Evolutionary conservation across 1,284 basidiomycete species (phyloP).

Genomic region (Heterobasidion parviporum): DNA sequence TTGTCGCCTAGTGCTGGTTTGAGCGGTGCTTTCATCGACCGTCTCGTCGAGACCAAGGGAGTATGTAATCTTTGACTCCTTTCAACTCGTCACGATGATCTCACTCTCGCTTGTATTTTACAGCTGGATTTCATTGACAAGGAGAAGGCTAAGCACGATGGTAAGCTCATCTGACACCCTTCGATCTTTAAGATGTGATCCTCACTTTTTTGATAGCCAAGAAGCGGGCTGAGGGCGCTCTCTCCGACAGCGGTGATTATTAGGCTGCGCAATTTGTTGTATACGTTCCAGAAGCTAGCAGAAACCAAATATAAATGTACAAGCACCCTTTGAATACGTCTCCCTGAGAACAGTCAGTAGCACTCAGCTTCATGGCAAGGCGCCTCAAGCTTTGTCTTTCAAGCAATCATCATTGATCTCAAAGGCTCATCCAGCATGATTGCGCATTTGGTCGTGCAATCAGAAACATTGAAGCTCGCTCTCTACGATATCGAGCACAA

Average conservation of each 20-base stretch:
- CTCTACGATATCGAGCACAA: too few relatives aligned
- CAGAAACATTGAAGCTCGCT: too few relatives aligned
- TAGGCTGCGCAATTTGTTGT: background rate
- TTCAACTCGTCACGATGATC: background rate
- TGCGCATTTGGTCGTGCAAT: too few relatives aligned
- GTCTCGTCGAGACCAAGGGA: conserved; percentile 36
- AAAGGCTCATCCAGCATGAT: too few relatives aligned
- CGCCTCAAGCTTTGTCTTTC: too few relatives aligned
- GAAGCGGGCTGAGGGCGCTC: background rate
- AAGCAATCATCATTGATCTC: too few relatives aligned
- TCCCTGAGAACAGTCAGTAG: too few relatives aligned
- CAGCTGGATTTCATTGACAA: conserved; percentile 32
- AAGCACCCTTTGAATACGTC: too few relatives aligned
- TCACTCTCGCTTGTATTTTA: background rate
- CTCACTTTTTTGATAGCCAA: background rate
- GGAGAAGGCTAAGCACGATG: conserved; percentile 36
- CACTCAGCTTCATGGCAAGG: too few relatives aligned
- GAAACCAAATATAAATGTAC: too few relatives aligned
- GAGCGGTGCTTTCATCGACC: conserved; percentile 36
- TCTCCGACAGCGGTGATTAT: background rate
- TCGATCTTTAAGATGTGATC: background rate
- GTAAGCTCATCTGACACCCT: background rate
- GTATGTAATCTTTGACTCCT: conserved; percentile 11
- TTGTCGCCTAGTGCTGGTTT: conserved; percentile 26
- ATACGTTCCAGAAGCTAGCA: background rate